Evolutionary conservation across 805 yeast genomes (phyloP).

Genomic region (Metschnikowia noctiluminum): DNA sequence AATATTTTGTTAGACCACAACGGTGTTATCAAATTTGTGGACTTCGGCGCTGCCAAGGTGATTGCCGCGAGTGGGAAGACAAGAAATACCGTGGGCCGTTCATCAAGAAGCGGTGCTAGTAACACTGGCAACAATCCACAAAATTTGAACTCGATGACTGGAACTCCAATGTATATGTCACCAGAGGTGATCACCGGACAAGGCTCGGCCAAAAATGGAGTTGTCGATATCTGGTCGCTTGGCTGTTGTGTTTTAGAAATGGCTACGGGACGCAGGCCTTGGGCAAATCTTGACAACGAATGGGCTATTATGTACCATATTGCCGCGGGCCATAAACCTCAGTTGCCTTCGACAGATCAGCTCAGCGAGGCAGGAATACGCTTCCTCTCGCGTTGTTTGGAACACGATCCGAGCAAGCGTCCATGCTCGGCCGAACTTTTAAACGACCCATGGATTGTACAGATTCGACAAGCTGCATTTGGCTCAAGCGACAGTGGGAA

Average conservation of each 20-base stretch:
- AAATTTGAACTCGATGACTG: conserved; percentile 58
- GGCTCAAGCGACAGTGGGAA: conserved; percentile 34
- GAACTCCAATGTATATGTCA: conserved; percentile 99
- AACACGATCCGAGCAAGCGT: conserved; percentile 77
- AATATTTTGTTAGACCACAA: conserved; percentile 84
- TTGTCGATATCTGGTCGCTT: conserved; percentile 89
- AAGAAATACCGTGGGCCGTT: conserved; percentile 17
- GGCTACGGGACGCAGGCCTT: conserved; percentile 95
- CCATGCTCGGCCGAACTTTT: conserved; percentile 81
- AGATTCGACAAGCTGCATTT: conserved; percentile 67
- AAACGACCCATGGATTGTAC: conserved; percentile 85
- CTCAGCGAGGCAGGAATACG: conserved; percentile 67
- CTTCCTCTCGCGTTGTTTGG: conserved; percentile 73
- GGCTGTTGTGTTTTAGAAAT: conserved; percentile 96
- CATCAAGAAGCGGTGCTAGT: neutral
- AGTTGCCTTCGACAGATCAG: conserved; percentile 75
- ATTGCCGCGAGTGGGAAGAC: conserved; percentile 60
- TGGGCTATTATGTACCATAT: conserved; percentile 99
- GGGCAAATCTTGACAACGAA: conserved; percentile 95
- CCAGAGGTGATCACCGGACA: conserved; percentile 92
- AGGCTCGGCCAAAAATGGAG: conserved; percentile 56
- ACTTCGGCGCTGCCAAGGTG: conserved; percentile 96
- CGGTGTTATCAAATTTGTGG: conserved; percentile 93
- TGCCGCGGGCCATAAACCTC: conserved; percentile 92
- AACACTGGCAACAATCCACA: conserved; percentile 16